Conservation (phyloP, 768 basidiomycete species). For the Cystobasidium ongulense region DNA sequence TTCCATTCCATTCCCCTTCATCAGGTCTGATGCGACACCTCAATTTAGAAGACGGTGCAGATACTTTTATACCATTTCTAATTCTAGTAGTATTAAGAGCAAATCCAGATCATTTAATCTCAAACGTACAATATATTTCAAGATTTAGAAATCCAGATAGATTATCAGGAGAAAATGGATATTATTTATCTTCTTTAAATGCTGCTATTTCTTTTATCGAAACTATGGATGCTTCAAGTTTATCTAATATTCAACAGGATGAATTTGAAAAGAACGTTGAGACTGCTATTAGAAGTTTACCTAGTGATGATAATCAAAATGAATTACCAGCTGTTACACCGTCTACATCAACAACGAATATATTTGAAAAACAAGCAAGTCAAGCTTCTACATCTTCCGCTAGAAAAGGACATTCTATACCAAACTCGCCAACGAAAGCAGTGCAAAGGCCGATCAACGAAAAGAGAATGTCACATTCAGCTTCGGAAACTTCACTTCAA, state of each 20-base stretch:
- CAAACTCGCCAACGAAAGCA: not conserved
- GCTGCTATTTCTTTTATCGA: conserved; percentile 96
- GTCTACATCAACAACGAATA: not conserved
- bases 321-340: not conserved
- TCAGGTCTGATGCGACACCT: conserved; percentile 4
- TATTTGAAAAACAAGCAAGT: not conserved
- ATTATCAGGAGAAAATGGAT: conserved; percentile 88
- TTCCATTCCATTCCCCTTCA: not conserved
- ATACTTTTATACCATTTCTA: conserved; percentile 86
- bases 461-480: not conserved
- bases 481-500: not conserved
- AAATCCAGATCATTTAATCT: conserved; percentile 86
- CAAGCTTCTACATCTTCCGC: not conserved
- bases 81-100: conserved; percentile 88
- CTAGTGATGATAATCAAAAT: conserved; percentile 5
- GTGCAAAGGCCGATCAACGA: not conserved
- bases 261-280: conserved; percentile 70
- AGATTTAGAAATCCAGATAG: conserved; percentile 84
- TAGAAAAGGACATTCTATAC: not conserved
- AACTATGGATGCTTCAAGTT: conserved; percentile 88
- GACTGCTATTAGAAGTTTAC: conserved; percentile 32
- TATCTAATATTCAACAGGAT: conserved; percentile 86
- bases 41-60: conserved; percentile 55
- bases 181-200: conserved; percentile 95
- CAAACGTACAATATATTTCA: conserved; percentile 97